Percentiles rank a stretch among this genome's conserved stretches.
These are phyloP conservation scores for Scleromitrula shiraiana DNA, from an alignment of 2,329 filamentous ascomycete species.

Conservation along the genomic window DNA sequence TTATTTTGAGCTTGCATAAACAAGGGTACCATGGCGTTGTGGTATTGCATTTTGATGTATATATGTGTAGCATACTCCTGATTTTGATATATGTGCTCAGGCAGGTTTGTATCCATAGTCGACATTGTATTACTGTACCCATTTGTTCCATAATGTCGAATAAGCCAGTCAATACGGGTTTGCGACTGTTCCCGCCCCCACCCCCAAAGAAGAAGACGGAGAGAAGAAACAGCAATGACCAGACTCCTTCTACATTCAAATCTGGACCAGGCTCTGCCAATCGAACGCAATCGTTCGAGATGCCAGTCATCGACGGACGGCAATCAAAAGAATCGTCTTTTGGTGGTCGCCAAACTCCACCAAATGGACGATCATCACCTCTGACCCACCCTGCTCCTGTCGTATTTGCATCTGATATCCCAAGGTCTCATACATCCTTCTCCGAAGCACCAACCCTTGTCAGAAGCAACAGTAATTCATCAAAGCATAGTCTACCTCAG, in stretches of 20 bases:
- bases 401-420: conserved; percentile 23
- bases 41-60: conserved; percentile 4
- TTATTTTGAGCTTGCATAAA: conserved; percentile 10
- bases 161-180: conserved; percentile 23
- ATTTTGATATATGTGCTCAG: not conserved
- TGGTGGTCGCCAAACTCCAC: conserved; percentile 16
- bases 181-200: conserved; percentile 29
- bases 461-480: conserved; percentile 41
- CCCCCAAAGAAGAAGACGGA: conserved; percentile 22
- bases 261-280: conserved; percentile 19
- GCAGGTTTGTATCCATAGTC: not conserved
- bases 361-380: conserved; percentile 13
- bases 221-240: conserved; percentile 24
- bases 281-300: conserved; percentile 17
- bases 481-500: conserved; percentile 51
- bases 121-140: conserved; percentile 3
- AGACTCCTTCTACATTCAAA: conserved; percentile 18
- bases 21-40: not conserved
- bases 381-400: conserved; percentile 22
- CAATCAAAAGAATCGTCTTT: conserved; percentile 19
- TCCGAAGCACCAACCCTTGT: conserved; percentile 44
- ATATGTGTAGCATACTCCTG: conserved; percentile 3
- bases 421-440: conserved; percentile 43
- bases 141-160: conserved; percentile 18
- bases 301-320: conserved; percentile 11